Base-by-base conservation (phyloP, 768 basidiomycete genomes). In the Hypholoma sublateritium region DNA sequence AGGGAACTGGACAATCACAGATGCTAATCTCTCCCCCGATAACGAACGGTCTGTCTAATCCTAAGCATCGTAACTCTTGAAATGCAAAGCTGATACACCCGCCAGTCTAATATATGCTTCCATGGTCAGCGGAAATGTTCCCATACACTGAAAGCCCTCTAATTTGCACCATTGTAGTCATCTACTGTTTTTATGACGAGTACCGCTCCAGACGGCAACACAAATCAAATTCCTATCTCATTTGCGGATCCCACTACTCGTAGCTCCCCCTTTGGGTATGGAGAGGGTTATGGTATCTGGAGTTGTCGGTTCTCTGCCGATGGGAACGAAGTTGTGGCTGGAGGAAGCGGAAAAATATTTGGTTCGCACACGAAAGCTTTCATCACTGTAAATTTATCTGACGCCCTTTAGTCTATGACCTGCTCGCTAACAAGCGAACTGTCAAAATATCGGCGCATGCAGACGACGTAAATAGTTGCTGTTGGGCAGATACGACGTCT, bases 221-320 rank as follows among this genome's bases (percentile, higher is more conserved):
- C 80, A 2, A 71, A 69, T 12, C 89, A 90, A 66, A 80, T 80
- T 17, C 84, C 89, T 5, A 85, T 92, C 43, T 73, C 73, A 19
- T 86, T 88, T 59, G 66, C 74, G 17, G 84, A 87, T 60, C 72
- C 78, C 55, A 60, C 76, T 68, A 69, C 69, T 53, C 64, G 81
- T 63, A 61, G 47, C 21, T 55, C 57, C 61, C 58, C 55, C n/a
- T 76, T 74, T 66, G 71, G 70, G 19, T 74, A 75, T 25, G 70
- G 77, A 6, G 81, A 82, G 36, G 73, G 77, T 14, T 87, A 85
- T 57, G 85, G 90, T 47, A 91, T 98, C 53, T 99, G 92, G 87
- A 93, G 91, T 60, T 94, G 96, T 68, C 85, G 91, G 42, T 98
- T 98, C 70, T 98, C 95, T 35, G 93, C 95, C 6, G 96, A 98